Base-by-base conservation (phyloP, 1,284 basidiomycete genomes). In the Pseudozyma hubeiensis region DNA sequence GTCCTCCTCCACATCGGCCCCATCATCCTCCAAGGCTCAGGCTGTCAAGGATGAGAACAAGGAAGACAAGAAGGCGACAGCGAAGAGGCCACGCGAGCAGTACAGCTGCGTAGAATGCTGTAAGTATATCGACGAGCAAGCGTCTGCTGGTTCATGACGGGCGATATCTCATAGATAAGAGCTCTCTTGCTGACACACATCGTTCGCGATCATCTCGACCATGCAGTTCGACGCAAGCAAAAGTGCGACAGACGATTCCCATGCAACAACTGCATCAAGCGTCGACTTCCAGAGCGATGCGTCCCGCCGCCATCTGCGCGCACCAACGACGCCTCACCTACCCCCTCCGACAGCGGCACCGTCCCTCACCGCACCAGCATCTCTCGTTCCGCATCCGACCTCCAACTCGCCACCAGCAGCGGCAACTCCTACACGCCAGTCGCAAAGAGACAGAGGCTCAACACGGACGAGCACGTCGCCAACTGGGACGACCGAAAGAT, bases 251-350 rank as follows among this genome's bases (percentile, higher is more conserved):
- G 72, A 17, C 69, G 68, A n/a, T 67, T 71, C 37, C 75, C 75
- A 1, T 77, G 75, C 62, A 71, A 75, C 60, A 68, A 77, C 19
- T 77, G 75, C 40, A 75, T 77, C 67, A 75, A 71, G 44, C 75
- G 75, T 1, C 53, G 72, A 7, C 54, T 73, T 13, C 70, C 70
- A 3, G 70, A 74, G 39, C 49, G 72, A 37, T 77, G 75, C n/a
- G 64, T 73, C 4, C 72, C 72, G 13, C 72, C 72, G 3, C 59
- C 66, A 17, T 64, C 67, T 3, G 72, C 67, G 7, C 62, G 71
- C 5, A 39, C 40, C 17, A 39, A 47, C 11, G 34, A 33, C 17
- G 70, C 44, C 3, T 65, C 71, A 1, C 71, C 71, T 4, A 58
- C 65, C 0, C 52, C 64, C 1, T 67, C 64, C n/a, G 70, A 67